These are phyloP conservation scores for Jamesozyma gamospora DNA, from an alignment of 805 yeast species.

Conservation along the genomic window DNA sequence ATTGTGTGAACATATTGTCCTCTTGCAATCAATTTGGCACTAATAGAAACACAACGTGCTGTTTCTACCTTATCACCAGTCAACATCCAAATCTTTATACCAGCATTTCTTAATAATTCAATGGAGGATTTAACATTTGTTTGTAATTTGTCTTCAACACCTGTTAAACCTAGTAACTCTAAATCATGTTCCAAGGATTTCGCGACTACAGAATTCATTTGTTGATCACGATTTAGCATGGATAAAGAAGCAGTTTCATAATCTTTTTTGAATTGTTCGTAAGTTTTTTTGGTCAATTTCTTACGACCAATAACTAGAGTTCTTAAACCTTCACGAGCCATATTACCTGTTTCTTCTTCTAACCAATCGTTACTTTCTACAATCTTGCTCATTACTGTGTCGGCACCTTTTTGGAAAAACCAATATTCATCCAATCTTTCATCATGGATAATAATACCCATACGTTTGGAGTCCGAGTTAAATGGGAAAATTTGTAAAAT, in stretches of 20 bases:
- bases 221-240: constrained; percentile 69
- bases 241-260: constrained; percentile 67
- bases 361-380: constrained; percentile 89
- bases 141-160: constrained; percentile 94
- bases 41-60: constrained; percentile 94
- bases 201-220: constrained; percentile 57
- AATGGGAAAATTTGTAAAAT: constrained; percentile 85
- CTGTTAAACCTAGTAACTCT: constrained; percentile 85
- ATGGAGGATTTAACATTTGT: constrained; percentile 84
- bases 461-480: constrained; percentile 88
- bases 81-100: constrained; percentile 96
- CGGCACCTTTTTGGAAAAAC: constrained; percentile 94
- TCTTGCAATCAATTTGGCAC: constrained; percentile 82
- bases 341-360: constrained; percentile 92
- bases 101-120: constrained; percentile 90
- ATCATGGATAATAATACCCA: constrained; percentile 82
- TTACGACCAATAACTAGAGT: constrained; percentile 91
- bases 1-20: constrained; percentile 90
- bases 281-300: constrained; percentile 43
- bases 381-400: constrained; percentile 78
- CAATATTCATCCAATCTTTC: constrained; percentile 55
- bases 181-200: constrained; percentile 71
- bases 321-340: constrained; percentile 97
- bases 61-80: constrained; percentile 99
- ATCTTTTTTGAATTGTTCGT: constrained; percentile 51